Conservation (phyloP, 2,329 filamentous ascomycete species). For the Simplicillium aogashimaense region DNA sequence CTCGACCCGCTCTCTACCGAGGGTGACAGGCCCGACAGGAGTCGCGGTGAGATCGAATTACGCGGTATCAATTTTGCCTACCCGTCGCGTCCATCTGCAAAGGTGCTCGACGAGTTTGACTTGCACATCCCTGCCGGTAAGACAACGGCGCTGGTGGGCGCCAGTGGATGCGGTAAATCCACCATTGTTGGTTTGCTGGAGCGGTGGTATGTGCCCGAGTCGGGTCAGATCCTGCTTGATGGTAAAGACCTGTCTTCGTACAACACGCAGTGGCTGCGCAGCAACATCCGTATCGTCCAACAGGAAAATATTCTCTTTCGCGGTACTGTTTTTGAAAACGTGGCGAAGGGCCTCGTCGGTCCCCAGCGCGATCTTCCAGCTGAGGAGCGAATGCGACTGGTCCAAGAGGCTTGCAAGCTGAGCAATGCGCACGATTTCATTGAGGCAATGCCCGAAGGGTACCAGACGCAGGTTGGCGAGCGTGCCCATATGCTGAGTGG, state of each 20-base stretch:
- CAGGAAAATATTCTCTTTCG: conserved; percentile 29
- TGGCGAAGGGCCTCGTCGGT: conserved; percentile 34
- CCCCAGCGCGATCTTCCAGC: conserved; percentile 12
- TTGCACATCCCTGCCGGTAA: conserved; percentile 46
- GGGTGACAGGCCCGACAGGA: neutral
- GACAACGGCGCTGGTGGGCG: conserved; percentile 57
- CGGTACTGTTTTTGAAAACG: conserved; percentile 37
- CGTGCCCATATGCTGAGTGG: conserved; percentile 50
- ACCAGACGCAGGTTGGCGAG: conserved; percentile 49
- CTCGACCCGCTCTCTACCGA: neutral
- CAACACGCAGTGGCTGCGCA: conserved; percentile 19
- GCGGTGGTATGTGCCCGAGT: conserved; percentile 33
- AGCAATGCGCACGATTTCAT: conserved; percentile 39
- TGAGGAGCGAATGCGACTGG: conserved; percentile 27
- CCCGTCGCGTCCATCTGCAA: conserved; percentile 46
- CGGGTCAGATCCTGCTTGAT: conserved; percentile 17
- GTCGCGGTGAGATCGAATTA: conserved; percentile 21
- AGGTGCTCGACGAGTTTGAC: conserved; percentile 43
- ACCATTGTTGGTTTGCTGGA: conserved; percentile 59
- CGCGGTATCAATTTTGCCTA: conserved; percentile 55
- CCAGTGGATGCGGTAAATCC: conserved; percentile 57
- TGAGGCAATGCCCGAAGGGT: conserved; percentile 34
- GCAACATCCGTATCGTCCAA: conserved; percentile 19
- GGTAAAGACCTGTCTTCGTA: conserved; percentile 13
- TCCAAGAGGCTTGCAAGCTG: conserved; percentile 30